These are phyloP conservation scores for Nemania bipapillata DNA, from an alignment of 2,329 filamentous ascomycete genomes.

Conservation along the genomic window DNA sequence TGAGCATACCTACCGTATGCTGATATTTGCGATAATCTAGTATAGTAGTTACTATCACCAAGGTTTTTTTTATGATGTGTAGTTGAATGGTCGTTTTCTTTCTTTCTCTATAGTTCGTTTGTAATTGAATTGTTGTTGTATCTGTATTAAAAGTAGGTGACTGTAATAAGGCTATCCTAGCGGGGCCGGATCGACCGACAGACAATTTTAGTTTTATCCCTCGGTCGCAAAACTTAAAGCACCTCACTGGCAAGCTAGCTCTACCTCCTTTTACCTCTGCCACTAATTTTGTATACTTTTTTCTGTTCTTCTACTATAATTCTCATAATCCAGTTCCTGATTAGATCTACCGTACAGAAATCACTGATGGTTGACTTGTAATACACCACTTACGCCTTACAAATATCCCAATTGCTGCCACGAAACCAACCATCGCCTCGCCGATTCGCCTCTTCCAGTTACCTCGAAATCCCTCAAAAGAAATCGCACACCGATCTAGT, in stretches of 20 bases:
- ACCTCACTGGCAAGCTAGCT: neutral
- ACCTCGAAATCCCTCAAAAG: neutral
- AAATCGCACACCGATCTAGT: constrained; percentile 24
- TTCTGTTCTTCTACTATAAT: constrained; percentile 4
- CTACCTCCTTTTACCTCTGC: neutral
- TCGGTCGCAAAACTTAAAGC: constrained; percentile 26
- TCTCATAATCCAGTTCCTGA: neutral
- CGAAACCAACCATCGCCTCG: constrained; percentile 6
- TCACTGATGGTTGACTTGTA: neutral
- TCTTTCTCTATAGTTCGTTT: too few species aligned
- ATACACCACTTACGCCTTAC: neutral
- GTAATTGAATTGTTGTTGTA: too few species aligned
- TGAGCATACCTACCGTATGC: too few species aligned
- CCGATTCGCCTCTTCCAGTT: neutral
- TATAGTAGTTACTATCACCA: too few species aligned
- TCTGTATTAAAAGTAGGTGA: too few species aligned
- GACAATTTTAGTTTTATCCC: constrained; percentile 27
- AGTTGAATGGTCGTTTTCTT: too few species aligned
- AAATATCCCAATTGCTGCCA: neutral
- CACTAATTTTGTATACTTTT: neutral
- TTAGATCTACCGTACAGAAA: neutral
- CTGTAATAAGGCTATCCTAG: too few species aligned
- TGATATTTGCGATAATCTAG: too few species aligned
- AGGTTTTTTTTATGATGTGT: too few species aligned
- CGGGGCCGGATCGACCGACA: constrained; percentile 20